Base-by-base conservation (phyloP, 495 filamentous ascomycete species). In the Podospora comata region DNA sequence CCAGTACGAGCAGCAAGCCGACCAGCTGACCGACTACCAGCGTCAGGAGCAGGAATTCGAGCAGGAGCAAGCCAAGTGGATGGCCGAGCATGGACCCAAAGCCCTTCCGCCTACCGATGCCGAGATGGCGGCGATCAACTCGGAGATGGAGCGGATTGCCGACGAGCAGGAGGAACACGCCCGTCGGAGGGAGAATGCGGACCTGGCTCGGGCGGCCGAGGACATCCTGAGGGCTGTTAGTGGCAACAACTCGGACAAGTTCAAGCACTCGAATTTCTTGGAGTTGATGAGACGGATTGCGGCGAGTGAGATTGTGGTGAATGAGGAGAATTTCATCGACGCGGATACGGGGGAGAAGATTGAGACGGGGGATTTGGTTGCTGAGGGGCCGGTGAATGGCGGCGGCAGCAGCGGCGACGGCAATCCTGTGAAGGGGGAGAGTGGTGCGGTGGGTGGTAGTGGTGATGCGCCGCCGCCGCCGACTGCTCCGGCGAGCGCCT, bases 251-350 rank as follows among this genome's bases (percentile, higher is more conserved):
- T 77, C 76, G 0, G 75, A 78, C 9, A 84, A 83, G 66, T 83
- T 84, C 66, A 79, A 75, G 62, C 77, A 81, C 32, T 84, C 82
- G 7, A 70, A 71, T 16, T 84, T 84, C 60, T 55, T 84, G 0
- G 68, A 75, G 53, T 70, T 84, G 27, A 83, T 84, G 82, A 76
- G 77, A 30, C 76, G 75, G 48, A 78, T 84, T 44, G 78, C 74
- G 5, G 73, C 76, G 62, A 64, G 65, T 32, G 74, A 84, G 62
- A 69, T 84, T 15, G 77, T 79, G 3, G 77, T 83, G 5, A 71
- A 79, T 2, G 78, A 77, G 39, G 74, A 79, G 44, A 66, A 74
- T 62, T 71, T 84, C 5, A 78, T 84, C 7, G 74, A 82, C 4
- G 62, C 71, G 28, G 58, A 61, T 0, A 75, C 77, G 0, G 76